Percentiles rank a stretch among this genome's conserved stretches.
Conservation (phyloP, 768 basidiomycete genomes). For the Phaffia australis region DNA sequence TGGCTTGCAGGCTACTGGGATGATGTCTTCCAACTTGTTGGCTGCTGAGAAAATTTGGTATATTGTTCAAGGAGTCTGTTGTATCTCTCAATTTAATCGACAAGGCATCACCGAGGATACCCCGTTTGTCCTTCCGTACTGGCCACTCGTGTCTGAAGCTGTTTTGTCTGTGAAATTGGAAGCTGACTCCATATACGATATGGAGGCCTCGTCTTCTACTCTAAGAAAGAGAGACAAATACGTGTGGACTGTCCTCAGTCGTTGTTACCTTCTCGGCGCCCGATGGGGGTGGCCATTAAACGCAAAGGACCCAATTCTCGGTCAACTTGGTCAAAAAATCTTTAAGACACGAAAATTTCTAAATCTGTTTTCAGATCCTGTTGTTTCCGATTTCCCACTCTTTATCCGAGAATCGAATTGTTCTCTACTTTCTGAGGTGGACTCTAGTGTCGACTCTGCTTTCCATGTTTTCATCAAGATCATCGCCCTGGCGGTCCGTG, state of each 20-base stretch:
- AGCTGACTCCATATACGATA: constrained; percentile 41
- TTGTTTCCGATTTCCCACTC: constrained; percentile 51
- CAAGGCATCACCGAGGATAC: constrained; percentile 43
- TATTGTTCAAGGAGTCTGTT: constrained; percentile 55
- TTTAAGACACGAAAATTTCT: constrained; percentile 68
- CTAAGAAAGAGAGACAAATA: constrained; percentile 58
- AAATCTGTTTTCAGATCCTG: constrained; percentile 52
- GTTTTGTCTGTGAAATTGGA: constrained; percentile 51
- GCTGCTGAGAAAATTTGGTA: constrained; percentile 59
- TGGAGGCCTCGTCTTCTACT: constrained; percentile 38
- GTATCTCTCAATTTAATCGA: constrained; percentile 66
- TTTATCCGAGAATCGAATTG: constrained; percentile 56
- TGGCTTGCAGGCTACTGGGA: neutral
- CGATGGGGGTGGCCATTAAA: constrained; percentile 67
- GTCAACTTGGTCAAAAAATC: constrained; percentile 51
- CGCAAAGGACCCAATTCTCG: constrained; percentile 51
- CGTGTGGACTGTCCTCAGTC: constrained; percentile 53
- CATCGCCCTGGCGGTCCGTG: constrained; percentile 52
- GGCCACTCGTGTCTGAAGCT: constrained; percentile 54
- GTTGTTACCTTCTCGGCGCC: constrained; percentile 62
- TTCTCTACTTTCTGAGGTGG: constrained; percentile 45
- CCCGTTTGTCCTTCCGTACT: constrained; percentile 47
- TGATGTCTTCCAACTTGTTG: constrained; percentile 30
- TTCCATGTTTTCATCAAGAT: constrained; percentile 75
- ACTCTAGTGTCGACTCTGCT: constrained; percentile 51